Conservation (phyloP, 768 basidiomycete species). For the Paxillus ammoniavirescens region DNA sequence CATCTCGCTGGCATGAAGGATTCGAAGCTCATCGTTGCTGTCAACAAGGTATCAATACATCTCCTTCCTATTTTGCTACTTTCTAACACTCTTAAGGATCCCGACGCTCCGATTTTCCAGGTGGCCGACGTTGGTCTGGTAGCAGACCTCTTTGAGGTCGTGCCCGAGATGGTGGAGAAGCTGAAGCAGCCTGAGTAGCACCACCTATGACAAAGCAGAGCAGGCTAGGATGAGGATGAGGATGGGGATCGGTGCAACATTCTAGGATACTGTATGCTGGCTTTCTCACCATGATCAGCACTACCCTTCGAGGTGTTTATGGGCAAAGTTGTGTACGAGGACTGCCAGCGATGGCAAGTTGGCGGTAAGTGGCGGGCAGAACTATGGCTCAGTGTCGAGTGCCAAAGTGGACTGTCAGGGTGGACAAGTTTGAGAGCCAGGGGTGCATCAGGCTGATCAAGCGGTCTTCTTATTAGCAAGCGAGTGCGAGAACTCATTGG, state of each 20-base stretch:
- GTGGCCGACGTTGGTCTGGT: constrained; percentile 95
- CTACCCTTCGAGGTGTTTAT: too few species aligned
- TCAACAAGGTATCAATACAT: constrained; percentile 77
- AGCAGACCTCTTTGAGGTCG: constrained; percentile 88
- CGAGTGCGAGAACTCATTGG: too few species aligned
- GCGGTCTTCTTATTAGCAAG: too few species aligned
- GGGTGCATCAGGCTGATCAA: too few species aligned
- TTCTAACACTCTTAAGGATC: constrained; percentile 57
- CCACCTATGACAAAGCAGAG: too few species aligned
- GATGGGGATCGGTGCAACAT: not conserved
- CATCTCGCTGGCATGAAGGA: constrained; percentile 99
- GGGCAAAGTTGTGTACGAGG: too few species aligned
- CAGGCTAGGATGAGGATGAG: not conserved
- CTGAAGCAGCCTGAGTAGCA: constrained; percentile 47
- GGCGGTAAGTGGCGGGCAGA: too few species aligned
- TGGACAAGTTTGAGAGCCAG: too few species aligned
- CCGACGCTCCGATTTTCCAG: constrained; percentile 99
- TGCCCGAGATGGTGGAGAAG: constrained; percentile 89
- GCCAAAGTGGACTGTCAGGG: too few species aligned
- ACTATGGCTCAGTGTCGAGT: too few species aligned
- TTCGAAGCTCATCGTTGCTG: constrained; percentile 94
- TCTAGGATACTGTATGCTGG: not conserved
- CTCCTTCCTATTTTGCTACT: not conserved
- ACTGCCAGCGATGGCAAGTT: too few species aligned
- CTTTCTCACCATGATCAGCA: too few species aligned